Percentiles rank a stretch among this genome's conserved stretches.
phyloP scores from a whole-genome alignment of 192 early-diverging fungal species.

The Coemansia guatemalensis region DNA sequence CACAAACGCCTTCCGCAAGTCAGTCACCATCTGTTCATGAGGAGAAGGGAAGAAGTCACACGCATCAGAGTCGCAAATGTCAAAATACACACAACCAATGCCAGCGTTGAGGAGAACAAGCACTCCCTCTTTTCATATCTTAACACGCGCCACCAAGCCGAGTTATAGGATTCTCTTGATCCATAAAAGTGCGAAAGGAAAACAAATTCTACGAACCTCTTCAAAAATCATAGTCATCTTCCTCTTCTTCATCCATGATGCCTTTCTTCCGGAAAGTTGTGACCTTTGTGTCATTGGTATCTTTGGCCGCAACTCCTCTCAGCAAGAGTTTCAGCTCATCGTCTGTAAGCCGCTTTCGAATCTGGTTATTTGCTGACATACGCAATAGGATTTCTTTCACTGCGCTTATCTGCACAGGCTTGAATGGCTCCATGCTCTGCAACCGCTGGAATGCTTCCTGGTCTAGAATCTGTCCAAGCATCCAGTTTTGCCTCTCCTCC shows the following conservation, averaged over 20 bases:
- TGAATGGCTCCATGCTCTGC: conserved; percentile 49
- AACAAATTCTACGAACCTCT: background rate
- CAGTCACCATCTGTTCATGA: conserved; percentile 18
- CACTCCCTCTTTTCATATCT: background rate
- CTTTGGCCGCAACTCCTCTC: conserved; percentile 72
- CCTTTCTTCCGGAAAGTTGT: conserved; percentile 23
- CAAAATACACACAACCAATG: background rate
- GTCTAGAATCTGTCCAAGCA: conserved; percentile 82
- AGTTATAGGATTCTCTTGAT: background rate
- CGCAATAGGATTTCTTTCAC: conserved; percentile 89
- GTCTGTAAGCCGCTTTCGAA: conserved; percentile 81
- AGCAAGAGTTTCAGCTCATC: conserved; percentile 82
- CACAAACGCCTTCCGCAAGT: conserved; percentile 26
- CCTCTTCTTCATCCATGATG: conserved; percentile 27
- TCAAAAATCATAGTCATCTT: background rate
- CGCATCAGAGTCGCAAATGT: no score
- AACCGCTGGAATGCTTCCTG: conserved; percentile 80
- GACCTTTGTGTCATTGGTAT: conserved; percentile 30
- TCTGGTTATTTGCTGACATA: conserved; percentile 84
- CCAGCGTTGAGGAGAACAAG: conserved; percentile 5
- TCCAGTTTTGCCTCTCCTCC: conserved; percentile 78
- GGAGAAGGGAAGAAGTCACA: background rate
- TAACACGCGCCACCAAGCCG: background rate
- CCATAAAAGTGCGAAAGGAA: background rate
- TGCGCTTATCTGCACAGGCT: conserved; percentile 47